phyloP scores from a whole-genome alignment of 2,329 filamentous ascomycete species.

The Hysterium pulicare region DNA sequence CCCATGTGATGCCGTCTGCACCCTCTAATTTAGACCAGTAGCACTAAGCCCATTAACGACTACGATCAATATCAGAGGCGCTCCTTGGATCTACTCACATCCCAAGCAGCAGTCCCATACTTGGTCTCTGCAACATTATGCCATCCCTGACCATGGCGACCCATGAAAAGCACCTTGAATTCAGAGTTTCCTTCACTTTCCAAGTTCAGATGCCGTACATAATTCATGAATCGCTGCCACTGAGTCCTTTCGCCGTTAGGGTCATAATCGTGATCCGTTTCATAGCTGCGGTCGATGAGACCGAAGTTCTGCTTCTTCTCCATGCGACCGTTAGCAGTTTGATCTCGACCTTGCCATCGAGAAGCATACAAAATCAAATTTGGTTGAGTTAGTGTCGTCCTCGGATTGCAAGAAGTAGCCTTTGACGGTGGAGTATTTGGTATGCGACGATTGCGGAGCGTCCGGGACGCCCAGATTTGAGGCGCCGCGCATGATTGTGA shows the following conservation, averaged over 20 bases:
- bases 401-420: constrained; percentile 66
- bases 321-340: neutral
- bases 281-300: constrained; percentile 60
- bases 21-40: constrained; percentile 65
- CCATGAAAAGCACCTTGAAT: constrained; percentile 67
- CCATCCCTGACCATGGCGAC: constrained; percentile 65
- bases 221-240: constrained; percentile 61
- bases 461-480: neutral
- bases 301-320: constrained; percentile 63
- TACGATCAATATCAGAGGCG: constrained; percentile 9
- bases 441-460: constrained; percentile 32
- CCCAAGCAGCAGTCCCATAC: constrained; percentile 67
- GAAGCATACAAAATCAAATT: constrained; percentile 60
- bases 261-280: constrained; percentile 46
- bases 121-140: constrained; percentile 65
- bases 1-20: constrained; percentile 60
- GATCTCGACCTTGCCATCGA: neutral
- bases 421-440: constrained; percentile 57
- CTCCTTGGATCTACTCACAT: constrained; percentile 44
- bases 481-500: constrained; percentile 9
- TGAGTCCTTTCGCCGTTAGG: constrained; percentile 45
- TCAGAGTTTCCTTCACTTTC: constrained; percentile 41
- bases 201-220: constrained; percentile 53
- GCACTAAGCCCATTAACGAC: constrained; percentile 36
- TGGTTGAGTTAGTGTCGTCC: constrained; percentile 50